A percentile compares a stretch with the other conserved stretches of the same genome.
phyloP scores from a whole-genome alignment of 345 rosid genomes.

The Eucalyptus pumila region DNA sequence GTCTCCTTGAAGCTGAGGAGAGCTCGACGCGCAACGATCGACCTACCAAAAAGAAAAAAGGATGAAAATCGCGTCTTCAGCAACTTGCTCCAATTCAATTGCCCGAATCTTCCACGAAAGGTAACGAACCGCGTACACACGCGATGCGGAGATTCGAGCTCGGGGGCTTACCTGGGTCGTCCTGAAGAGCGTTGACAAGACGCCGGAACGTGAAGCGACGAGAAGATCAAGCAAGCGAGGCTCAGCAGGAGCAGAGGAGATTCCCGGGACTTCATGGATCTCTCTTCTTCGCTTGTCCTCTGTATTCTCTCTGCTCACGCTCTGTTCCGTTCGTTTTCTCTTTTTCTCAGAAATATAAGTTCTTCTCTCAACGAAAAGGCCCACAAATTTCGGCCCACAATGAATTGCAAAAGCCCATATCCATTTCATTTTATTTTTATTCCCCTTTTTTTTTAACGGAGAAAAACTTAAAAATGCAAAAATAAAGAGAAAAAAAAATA shows the following conservation, averaged over 20 bases:
- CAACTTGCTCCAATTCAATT: not conserved
- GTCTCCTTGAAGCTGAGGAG: conserved; percentile 63
- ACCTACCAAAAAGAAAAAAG: not conserved
- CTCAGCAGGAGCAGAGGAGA: not conserved
- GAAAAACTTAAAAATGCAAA: not conserved
- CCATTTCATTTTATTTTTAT: not conserved
- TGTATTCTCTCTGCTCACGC: not conserved
- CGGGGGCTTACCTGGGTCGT: not conserved
- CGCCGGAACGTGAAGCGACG: not conserved
- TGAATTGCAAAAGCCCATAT: not conserved
- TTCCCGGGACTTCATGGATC: not conserved
- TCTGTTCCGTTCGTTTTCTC: not conserved
- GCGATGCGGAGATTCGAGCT: not conserved
- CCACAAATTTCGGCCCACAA: not conserved
- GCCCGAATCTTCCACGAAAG: not conserved
- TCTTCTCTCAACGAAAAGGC: not conserved
- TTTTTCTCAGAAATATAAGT: not conserved
- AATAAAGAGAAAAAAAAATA: not conserved
- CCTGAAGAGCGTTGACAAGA: not conserved
- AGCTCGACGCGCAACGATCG: conserved; percentile 22
- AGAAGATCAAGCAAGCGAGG: not conserved
- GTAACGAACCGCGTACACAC: not conserved
- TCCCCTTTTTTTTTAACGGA: not conserved
- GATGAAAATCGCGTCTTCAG: not conserved
- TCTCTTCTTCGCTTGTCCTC: not conserved